Percentiles rank a stretch among this genome's conserved stretches.
Evolutionary conservation across 805 yeast genomes (phyloP).

Genomic region (Candida montana): DNA sequence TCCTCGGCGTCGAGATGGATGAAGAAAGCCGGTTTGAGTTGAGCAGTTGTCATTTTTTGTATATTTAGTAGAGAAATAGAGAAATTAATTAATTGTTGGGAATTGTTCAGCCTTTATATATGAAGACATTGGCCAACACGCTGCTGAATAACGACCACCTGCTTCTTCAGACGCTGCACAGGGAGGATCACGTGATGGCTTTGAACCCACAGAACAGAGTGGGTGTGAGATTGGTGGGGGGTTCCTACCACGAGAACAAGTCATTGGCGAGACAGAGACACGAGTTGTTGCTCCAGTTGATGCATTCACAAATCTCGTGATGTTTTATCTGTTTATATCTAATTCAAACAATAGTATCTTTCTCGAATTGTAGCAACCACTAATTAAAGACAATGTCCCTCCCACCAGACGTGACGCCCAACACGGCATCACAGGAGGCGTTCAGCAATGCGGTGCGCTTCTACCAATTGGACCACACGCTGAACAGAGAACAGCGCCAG

Average conservation of each 20-base stretch:
- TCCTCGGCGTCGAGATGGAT: conserved; percentile 32
- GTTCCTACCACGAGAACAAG: background rate
- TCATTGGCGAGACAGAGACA: no score
- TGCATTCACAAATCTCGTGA: no score
- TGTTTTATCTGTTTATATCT: no score
- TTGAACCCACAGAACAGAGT: background rate
- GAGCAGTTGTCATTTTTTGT: conserved; percentile 6
- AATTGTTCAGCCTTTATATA: no score
- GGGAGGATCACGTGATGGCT: background rate
- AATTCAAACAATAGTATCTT: no score
- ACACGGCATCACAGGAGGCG: conserved; percentile 21
- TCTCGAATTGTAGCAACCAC: no score
- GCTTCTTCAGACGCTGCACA: conserved; percentile 1
- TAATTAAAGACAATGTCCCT: background rate
- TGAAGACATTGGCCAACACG: conserved; percentile 1
- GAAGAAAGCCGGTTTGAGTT: conserved; percentile 32
- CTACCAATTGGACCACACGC: conserved; percentile 42
- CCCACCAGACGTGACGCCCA: conserved; percentile 3
- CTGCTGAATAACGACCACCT: conserved; percentile 5
- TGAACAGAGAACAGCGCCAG: conserved; percentile 37
- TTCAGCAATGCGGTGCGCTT: conserved; percentile 40
- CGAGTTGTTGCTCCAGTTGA: no score
- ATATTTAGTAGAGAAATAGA: no score
- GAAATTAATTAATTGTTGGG: no score
- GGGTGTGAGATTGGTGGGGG: background rate